phyloP scores from a whole-genome alignment of 1,284 basidiomycete species.

The Afroboletus lepidellus region DNA sequence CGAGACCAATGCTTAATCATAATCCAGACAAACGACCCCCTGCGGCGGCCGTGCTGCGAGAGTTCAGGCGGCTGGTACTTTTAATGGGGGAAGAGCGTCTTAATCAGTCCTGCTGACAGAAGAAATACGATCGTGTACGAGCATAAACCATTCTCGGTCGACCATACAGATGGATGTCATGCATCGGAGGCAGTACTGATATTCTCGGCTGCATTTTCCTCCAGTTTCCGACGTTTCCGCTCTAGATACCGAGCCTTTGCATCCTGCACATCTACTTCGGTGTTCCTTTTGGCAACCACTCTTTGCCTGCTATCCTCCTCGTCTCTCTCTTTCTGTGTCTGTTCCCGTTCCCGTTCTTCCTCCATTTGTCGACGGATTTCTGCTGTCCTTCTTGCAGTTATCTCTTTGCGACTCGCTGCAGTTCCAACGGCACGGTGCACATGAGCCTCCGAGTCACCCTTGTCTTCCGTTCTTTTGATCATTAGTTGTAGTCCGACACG shows the following conservation, averaged over 20 bases:
- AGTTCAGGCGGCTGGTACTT: slow-evolving; percentile 38
- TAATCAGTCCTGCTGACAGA: slow-evolving; percentile 14
- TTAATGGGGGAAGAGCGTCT: slow-evolving; percentile 34
- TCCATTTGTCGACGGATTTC: slow-evolving; percentile 76
- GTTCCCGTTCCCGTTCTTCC: slow-evolving; percentile 62
- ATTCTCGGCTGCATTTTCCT: slow-evolving; percentile 37
- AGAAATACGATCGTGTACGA: neutral
- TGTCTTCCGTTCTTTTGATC: slow-evolving; percentile 26
- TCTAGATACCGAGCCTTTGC: slow-evolving; percentile 77
- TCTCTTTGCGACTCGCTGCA: slow-evolving; percentile 76
- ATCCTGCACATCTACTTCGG: slow-evolving; percentile 64
- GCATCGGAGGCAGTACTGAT: slow-evolving; percentile 3
- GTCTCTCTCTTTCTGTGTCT: slow-evolving; percentile 54
- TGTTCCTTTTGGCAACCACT: slow-evolving; percentile 66
- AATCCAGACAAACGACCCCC: slow-evolving; percentile 52
- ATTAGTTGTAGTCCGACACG: slow-evolving; percentile 45
- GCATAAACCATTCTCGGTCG: neutral
- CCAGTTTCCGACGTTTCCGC: slow-evolving; percentile 76
- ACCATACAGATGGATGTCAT: slow-evolving; percentile 4
- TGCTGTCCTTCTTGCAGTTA: slow-evolving; percentile 72
- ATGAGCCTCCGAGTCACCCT: slow-evolving; percentile 40
- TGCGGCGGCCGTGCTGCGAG: slow-evolving; percentile 43
- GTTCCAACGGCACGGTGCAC: slow-evolving; percentile 74
- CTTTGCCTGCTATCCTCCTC: slow-evolving; percentile 60
- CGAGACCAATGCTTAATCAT: slow-evolving; percentile 55